These are phyloP conservation scores for Coniella lustricola DNA, from an alignment of 2,329 filamentous ascomycete species.

Conservation along the genomic window DNA sequence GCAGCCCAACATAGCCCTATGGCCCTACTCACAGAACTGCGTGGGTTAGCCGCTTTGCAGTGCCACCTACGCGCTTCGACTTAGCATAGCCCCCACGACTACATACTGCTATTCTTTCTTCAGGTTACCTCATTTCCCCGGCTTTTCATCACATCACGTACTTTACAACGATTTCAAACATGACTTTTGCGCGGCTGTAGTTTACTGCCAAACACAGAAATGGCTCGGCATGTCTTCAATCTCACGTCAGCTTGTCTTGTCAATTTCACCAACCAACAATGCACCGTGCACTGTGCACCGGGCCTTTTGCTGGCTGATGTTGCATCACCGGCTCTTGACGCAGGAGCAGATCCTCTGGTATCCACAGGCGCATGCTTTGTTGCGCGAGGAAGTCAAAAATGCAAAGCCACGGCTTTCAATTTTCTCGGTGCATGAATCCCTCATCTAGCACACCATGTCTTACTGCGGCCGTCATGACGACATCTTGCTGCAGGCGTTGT, in stretches of 20 bases:
- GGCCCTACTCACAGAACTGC: too few relatives aligned
- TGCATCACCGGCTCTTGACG: neutral
- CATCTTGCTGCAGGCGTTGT: too few relatives aligned
- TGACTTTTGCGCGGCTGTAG: conserved; percentile 10
- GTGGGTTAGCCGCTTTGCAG: conserved; percentile 12
- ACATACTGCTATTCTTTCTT: neutral
- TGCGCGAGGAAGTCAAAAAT: too few relatives aligned
- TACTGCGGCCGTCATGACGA: neutral
- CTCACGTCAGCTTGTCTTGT: conserved; percentile 16
- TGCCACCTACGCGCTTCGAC: conserved; percentile 13
- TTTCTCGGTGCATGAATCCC: too few relatives aligned
- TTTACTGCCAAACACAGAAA: conserved; percentile 3
- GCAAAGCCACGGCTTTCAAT: neutral
- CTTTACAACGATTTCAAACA: conserved; percentile 2
- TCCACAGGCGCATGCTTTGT: neutral
- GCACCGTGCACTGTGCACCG: too few relatives aligned
- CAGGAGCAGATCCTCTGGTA: neutral
- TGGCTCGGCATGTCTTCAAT: neutral
- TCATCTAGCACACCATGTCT: too few relatives aligned
- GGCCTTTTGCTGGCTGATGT: too few relatives aligned
- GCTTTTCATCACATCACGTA: neutral
- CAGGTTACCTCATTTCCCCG: conserved; percentile 12
- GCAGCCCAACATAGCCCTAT: conserved; percentile 3
- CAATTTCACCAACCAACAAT: conserved; percentile 1
- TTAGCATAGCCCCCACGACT: conserved; percentile 9